phyloP scores from a whole-genome alignment of 306 rosid genomes.

The Luffa aegyptiaca region DNA sequence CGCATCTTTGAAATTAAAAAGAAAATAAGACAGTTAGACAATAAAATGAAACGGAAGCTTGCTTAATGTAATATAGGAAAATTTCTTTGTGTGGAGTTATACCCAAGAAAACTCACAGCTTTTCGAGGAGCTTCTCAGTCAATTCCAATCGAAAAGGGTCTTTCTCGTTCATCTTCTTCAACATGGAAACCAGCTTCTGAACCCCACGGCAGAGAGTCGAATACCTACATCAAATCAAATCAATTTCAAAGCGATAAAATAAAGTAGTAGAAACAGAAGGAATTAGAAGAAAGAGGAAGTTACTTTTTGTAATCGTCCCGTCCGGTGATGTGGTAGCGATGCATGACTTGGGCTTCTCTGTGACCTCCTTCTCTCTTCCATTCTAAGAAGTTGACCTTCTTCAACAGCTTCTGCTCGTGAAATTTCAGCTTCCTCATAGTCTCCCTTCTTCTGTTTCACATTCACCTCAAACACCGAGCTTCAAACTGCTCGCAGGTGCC shows the following conservation, averaged over 20 bases:
- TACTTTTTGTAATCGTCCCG: conserved; percentile 95
- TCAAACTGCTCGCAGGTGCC: no score
- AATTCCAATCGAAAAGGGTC: conserved; percentile 63
- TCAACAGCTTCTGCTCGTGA: conserved; percentile 77
- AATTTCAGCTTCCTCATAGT: conserved; percentile 63
- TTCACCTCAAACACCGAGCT: not conserved
- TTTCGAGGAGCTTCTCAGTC: conserved; percentile 74
- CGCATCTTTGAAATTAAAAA: not conserved
- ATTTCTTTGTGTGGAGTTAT: not conserved
- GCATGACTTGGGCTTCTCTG: conserved; percentile 62
- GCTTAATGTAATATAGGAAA: not conserved
- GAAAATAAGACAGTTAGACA: not conserved
- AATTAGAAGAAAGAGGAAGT: not conserved
- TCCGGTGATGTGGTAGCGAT: conserved; percentile 59
- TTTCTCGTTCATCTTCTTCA: conserved; percentile 73
- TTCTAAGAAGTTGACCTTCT: conserved; percentile 67
- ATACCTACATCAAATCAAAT: conserved; percentile 36
- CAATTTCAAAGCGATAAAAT: not conserved
- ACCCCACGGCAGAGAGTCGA: conserved; percentile 50
- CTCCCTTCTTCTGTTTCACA: not conserved
- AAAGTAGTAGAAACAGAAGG: not conserved
- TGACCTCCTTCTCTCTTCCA: conserved; percentile 89
- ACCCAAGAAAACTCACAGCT: conserved; percentile 35
- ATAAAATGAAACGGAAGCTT: not conserved
- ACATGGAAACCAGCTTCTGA: conserved; percentile 55